phyloP scores from a whole-genome alignment of 805 yeast genomes.

The Metschnikowia aberdeeniae region DNA sequence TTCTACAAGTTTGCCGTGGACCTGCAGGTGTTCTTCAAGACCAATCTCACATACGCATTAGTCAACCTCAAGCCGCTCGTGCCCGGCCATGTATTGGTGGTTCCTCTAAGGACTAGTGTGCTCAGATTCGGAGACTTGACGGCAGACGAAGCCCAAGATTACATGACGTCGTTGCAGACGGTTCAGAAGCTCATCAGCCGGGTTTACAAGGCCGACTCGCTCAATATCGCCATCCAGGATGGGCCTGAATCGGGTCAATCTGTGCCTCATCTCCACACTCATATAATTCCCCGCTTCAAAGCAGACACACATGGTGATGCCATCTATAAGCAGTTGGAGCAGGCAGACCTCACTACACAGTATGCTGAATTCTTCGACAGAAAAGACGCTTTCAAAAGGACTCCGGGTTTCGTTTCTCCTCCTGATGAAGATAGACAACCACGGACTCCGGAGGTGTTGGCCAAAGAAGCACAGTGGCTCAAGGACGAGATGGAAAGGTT shows the following conservation, averaged over 20 bases:
- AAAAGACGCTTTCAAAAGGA: slow-evolving; percentile 21
- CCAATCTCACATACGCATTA: slow-evolving; percentile 71
- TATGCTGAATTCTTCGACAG: slow-evolving; percentile 18
- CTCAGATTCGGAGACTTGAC: slow-evolving; percentile 66
- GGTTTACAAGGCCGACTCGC: slow-evolving; percentile 71
- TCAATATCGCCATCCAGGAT: slow-evolving; percentile 92
- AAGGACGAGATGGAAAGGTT: slow-evolving; percentile 36
- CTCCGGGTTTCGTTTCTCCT: slow-evolving; percentile 32
- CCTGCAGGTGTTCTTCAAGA: slow-evolving; percentile 53
- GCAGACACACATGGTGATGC: slow-evolving; percentile 54
- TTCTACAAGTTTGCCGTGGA: slow-evolving; percentile 55
- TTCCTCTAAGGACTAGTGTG: slow-evolving; percentile 66
- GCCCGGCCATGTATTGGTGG: slow-evolving; percentile 87
- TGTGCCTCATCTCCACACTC: slow-evolving; percentile 94
- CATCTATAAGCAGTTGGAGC: slow-evolving; percentile 64
- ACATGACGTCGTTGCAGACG: slow-evolving; percentile 68
- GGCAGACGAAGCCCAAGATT: slow-evolving; percentile 69
- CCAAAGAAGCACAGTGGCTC: slow-evolving; percentile 60
- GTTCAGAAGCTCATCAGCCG: slow-evolving; percentile 64
- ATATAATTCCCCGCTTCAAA: slow-evolving; percentile 78
- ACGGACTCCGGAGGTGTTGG: slow-evolving; percentile 65
- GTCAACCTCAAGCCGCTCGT: slow-evolving; percentile 91
- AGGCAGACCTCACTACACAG: slow-evolving; percentile 43
- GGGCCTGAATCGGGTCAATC: slow-evolving; percentile 96
- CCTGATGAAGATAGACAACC: slow-evolving; percentile 52